Base-by-base conservation (phyloP, 257 asterid species). In the Solanum chmielewskii region DNA sequence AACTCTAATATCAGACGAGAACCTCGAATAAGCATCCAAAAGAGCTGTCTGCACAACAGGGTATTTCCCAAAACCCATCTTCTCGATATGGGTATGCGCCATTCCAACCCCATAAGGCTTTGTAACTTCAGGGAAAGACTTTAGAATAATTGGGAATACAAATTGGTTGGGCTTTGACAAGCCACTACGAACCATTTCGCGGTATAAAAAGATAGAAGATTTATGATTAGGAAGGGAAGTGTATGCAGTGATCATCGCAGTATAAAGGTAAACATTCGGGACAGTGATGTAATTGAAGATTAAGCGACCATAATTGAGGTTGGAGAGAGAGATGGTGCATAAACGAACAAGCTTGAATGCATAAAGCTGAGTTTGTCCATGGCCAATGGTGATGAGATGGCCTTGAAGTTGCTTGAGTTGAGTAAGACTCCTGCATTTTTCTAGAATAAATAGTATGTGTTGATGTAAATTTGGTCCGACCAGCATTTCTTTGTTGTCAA, bases 401-500 rank as follows among this genome's bases (percentile, higher is more conserved):
- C 95, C 86, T 83, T 96, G 99, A 83, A 96, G 97, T 27, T 94
- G 99, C 83, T 87, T 90, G 89, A 95, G 96, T 86, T 94, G 98
- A 74, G 86, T 88, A 83, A 93, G 89, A 85, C 45, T 77, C 44
- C 6, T 90, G 94, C 95, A 96, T 89, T 89, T 92, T 62, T 91
- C 94, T 75, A 95, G 91, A 81, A 93, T 86, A 23, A 92, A 21
- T 76, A 89, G 93, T 11, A 93, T 90, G 39, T 90, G 90, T 83
- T 90, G 87, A 89, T 93, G 89, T 44, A 95, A 92, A 92, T 92
- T 90, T 68, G 81, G 85, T 9, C 88, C 86, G n/a, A 91, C 56
- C 66, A 85, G 88, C 96, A 92, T 93, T 78, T 91, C 86, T 21
- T 78, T 47, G 66, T 15, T 6, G 7, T 33, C 3, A 44, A 45